Percentiles rank a stretch among this genome's conserved stretches.
Conservation (phyloP, 441 rosid species). For the Manihot esculenta region DNA sequence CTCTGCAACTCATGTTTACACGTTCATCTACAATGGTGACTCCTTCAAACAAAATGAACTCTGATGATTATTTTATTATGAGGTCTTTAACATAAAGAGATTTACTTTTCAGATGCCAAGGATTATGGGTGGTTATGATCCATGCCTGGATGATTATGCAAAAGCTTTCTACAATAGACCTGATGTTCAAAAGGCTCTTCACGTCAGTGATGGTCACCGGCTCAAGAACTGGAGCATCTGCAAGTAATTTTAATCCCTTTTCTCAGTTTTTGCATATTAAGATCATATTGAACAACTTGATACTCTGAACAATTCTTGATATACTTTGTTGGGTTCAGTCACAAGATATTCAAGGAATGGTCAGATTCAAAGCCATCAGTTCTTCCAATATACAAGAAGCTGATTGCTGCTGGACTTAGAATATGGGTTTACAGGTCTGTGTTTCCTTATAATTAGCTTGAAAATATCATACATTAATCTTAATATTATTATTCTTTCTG, state of each 20-base stretch:
- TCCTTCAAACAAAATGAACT: not conserved
- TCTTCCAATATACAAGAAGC: slow-evolving; percentile 72
- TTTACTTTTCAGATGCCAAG: slow-evolving; percentile 55
- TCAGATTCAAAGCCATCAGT: slow-evolving; percentile 45
- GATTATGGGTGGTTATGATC: slow-evolving; percentile 76
- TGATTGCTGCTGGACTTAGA: slow-evolving; percentile 59
- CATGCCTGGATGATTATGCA: slow-evolving; percentile 74
- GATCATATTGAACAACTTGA: too few species aligned
- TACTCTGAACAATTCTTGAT: not conserved
- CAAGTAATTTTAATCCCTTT: slow-evolving; percentile 50
- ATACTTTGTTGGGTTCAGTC: slow-evolving; percentile 32
- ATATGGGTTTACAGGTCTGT: slow-evolving; percentile 84
- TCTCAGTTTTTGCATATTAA: not conserved
- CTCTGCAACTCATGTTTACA: slow-evolving; percentile 36
- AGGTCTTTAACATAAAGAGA: not conserved
- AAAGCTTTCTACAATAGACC: slow-evolving; percentile 64
- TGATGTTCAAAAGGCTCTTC: slow-evolving; percentile 83
- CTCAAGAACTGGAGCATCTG: slow-evolving; percentile 79
- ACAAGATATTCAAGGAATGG: slow-evolving; percentile 46
- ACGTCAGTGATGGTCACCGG: slow-evolving; percentile 55
- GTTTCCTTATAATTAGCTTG: not conserved
- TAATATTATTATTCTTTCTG: not conserved
- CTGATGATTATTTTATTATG: not conserved
- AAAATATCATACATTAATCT: not conserved
- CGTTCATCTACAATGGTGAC: slow-evolving; percentile 49